Percentiles rank a stretch among this genome's conserved stretches.
phyloP scores from a whole-genome alignment of 352 stramenopile genomes.

The Phytophthora sp. region DNA sequence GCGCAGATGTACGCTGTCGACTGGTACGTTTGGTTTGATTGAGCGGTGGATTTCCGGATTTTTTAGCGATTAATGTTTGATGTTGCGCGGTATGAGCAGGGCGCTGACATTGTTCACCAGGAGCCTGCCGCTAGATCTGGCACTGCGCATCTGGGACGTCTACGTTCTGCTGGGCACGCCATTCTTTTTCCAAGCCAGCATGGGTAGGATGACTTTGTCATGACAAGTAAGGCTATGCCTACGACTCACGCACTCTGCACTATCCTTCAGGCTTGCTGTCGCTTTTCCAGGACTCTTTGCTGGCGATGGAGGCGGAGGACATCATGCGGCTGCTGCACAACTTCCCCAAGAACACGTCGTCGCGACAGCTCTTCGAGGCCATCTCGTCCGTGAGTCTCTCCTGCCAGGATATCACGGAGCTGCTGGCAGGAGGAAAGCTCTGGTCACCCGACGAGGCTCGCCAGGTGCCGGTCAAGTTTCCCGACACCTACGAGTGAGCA shows the following conservation, averaged over 20 bases:
- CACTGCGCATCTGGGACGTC: conserved; percentile 84
- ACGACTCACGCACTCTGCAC: too few species aligned
- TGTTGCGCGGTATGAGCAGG: conserved; percentile 36
- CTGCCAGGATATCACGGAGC: conserved; percentile 66
- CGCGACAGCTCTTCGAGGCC: conserved; percentile 66
- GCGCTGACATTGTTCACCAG: conserved; percentile 83
- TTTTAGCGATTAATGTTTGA: neutral
- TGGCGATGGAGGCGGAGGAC: conserved; percentile 76
- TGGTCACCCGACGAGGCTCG: conserved; percentile 80
- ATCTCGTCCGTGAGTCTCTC: conserved; percentile 76
- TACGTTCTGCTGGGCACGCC: conserved; percentile 80
- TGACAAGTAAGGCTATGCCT: too few species aligned
- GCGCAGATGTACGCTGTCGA: conserved; percentile 89
- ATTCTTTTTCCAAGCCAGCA: conserved; percentile 89
- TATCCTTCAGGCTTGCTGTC: conserved; percentile 58
- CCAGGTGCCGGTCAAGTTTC: conserved; percentile 70
- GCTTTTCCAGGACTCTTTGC: conserved; percentile 72
- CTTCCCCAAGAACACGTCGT: conserved; percentile 62
- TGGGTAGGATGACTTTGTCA: conserved; percentile 54
- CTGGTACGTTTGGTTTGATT: conserved; percentile 51
- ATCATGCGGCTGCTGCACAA: conserved; percentile 86
- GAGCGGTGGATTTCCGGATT: neutral
- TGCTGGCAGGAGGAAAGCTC: conserved; percentile 70
- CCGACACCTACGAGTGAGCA: conserved; percentile 72
- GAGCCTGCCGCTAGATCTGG: conserved; percentile 73